These are phyloP conservation scores for Drechslera avenae DNA, from an alignment of 2,329 filamentous ascomycete genomes.

Conservation along the genomic window DNA sequence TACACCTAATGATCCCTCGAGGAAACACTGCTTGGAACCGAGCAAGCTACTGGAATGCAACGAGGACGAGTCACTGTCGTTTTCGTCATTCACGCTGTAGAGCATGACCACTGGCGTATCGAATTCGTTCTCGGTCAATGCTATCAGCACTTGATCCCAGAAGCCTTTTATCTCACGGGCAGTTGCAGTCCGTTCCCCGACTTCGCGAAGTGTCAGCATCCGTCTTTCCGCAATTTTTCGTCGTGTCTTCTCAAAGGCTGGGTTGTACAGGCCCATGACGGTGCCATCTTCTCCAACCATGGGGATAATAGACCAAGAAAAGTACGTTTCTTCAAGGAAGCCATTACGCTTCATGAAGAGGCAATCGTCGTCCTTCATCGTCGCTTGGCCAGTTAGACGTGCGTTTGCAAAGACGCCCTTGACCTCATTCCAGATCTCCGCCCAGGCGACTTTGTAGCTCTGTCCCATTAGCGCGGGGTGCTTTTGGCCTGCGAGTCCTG, in stretches of 20 bases:
- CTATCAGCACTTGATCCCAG: constrained; percentile 71
- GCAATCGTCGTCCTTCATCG: constrained; percentile 82
- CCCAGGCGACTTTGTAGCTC: constrained; percentile 70
- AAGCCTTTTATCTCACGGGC: constrained; percentile 76
- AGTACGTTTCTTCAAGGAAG: constrained; percentile 79
- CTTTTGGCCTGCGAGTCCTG: constrained; percentile 72
- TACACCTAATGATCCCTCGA: constrained; percentile 75
- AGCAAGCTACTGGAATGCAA: constrained; percentile 70
- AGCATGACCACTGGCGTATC: constrained; percentile 79
- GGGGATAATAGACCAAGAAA: constrained; percentile 81
- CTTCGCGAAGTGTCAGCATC: constrained; percentile 78
- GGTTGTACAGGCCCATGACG: constrained; percentile 78
- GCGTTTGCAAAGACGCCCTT: constrained; percentile 71
- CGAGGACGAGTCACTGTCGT: constrained; percentile 73
- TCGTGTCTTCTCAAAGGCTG: constrained; percentile 79
- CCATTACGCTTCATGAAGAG: constrained; percentile 73
- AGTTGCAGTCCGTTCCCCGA: constrained; percentile 74
- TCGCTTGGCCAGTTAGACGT: constrained; percentile 72
- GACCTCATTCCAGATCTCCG: constrained; percentile 75
- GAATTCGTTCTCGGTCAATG: constrained; percentile 73
- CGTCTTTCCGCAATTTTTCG: constrained; percentile 78
- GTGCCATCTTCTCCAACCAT: constrained; percentile 75
- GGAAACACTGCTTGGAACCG: constrained; percentile 66
- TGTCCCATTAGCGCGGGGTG: constrained; percentile 78
- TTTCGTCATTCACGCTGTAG: constrained; percentile 75